Conservation (phyloP, 345 rosid genomes). For the Euphorbia pulcherrima region DNA sequence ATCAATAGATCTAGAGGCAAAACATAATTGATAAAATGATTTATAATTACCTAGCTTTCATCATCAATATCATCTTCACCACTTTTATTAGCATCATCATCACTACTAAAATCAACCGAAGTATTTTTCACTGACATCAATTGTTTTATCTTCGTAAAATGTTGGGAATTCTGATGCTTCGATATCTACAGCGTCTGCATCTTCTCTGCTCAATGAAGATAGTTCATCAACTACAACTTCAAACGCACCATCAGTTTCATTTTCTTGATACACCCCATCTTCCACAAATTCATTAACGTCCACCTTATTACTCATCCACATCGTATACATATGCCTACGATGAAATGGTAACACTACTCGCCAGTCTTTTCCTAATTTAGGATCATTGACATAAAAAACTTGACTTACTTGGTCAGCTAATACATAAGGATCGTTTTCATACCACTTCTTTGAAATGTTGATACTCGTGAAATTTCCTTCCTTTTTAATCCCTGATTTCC, state of each 20-base stretch:
- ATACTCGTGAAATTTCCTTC: neutral
- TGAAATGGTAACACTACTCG: neutral
- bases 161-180: too few species aligned
- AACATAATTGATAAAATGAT: too few species aligned
- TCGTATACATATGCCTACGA: neutral
- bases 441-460: too few species aligned
- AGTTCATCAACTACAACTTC: neutral
- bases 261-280: neutral
- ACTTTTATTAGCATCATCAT: neutral
- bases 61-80: neutral
- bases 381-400: conserved; percentile 1
- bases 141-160: neutral
- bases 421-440: neutral
- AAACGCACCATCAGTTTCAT: neutral
- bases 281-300: too few species aligned
- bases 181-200: too few species aligned
- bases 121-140: neutral
- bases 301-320: neutral
- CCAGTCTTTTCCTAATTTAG: neutral
- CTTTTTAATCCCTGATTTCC: neutral
- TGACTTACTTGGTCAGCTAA: too few species aligned
- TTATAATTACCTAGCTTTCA: neutral
- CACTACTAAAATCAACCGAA: neutral
- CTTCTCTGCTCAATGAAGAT: neutral
- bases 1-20: too few species aligned